Evolutionary conservation across 2,329 filamentous ascomycete species (phyloP).

Genomic region (Aspergillus persii): DNA sequence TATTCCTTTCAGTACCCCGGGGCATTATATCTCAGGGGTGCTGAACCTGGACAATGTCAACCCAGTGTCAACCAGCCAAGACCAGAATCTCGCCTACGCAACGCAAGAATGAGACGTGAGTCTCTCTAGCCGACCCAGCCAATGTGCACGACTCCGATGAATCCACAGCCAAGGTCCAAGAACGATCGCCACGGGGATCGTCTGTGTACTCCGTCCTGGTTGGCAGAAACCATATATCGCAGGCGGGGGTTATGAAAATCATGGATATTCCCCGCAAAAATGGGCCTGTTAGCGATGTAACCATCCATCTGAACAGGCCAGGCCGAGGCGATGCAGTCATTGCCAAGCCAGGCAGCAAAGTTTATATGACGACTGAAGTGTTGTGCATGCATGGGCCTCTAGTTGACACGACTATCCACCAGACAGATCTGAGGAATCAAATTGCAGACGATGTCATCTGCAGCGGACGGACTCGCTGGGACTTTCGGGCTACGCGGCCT

Average conservation of each 20-base stretch:
- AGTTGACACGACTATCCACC: no score
- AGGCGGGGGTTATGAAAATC: background rate
- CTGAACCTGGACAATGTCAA: no score
- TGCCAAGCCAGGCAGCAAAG: no score
- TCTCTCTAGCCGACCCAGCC: background rate
- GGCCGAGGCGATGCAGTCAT: no score
- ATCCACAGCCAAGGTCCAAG: background rate
- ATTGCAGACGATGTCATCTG: no score
- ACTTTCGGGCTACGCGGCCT: background rate
- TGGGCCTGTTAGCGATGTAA: background rate
- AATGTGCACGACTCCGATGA: background rate
- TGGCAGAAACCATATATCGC: background rate
- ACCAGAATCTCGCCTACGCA: background rate
- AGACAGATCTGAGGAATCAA: no score
- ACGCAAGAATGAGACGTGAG: background rate
- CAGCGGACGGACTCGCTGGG: background rate
- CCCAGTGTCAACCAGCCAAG: background rate
- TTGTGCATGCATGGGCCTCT: no score
- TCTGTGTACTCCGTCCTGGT: background rate
- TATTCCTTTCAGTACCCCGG: no score
- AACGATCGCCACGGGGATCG: background rate
- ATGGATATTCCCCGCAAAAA: background rate
- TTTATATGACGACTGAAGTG: no score
- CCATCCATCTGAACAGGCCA: background rate
- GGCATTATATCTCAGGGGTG: no score